These are phyloP conservation scores for Lactarius vividus DNA, from an alignment of 768 basidiomycete genomes.

Conservation along the genomic window DNA sequence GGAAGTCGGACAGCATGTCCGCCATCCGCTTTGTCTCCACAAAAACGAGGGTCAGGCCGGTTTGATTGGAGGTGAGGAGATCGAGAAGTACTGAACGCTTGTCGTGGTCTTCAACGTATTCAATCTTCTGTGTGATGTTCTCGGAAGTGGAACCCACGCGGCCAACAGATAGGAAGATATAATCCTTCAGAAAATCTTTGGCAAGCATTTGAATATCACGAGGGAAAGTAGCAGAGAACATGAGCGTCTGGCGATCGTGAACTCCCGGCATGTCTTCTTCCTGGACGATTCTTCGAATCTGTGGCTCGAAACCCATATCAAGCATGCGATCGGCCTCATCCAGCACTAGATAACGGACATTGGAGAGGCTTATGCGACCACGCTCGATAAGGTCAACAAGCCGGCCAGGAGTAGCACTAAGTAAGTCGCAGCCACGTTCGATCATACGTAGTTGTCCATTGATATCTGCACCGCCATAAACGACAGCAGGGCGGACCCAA, in stretches of 20 bases:
- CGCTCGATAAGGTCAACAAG: conserved; percentile 98
- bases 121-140: conserved; percentile 99
- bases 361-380: conserved; percentile 92
- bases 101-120: conserved; percentile 96
- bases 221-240: conserved; percentile 99
- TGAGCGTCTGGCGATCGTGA: conserved; percentile 91
- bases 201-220: conserved; percentile 97
- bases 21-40: conserved; percentile 99
- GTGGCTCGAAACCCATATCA: conserved; percentile 99
- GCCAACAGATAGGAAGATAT: conserved; percentile 97
- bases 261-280: conserved; percentile 98
- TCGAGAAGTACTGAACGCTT: conserved; percentile 97
- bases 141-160: conserved; percentile 98
- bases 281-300: conserved; percentile 97
- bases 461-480: conserved; percentile 99
- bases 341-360: conserved; percentile 96
- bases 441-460: conserved; percentile 90
- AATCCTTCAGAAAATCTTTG: conserved; percentile 95
- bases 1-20: conserved; percentile 95
- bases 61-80: conserved; percentile 77
- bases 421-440: conserved; percentile 95
- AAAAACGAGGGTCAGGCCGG: conserved; percentile 89
- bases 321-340: conserved; percentile 99
- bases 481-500: conserved; percentile 98
- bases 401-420: conserved; percentile 97